A percentile compares a stretch with the other conserved stretches of the same genome.
Conservation (phyloP, 2,329 filamentous ascomycete genomes). For the Fusarium dimerum region DNA sequence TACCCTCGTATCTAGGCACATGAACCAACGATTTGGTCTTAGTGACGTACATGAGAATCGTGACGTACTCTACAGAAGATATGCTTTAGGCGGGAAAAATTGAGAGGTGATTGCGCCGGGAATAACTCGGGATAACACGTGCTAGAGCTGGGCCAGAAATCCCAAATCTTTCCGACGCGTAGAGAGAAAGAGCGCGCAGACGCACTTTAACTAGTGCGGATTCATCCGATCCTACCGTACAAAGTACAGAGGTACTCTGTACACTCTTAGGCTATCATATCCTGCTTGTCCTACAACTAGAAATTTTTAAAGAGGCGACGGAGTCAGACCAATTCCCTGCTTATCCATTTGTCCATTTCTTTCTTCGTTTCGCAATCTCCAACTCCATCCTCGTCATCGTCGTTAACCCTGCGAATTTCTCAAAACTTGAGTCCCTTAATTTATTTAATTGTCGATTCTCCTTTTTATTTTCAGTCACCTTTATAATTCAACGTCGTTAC, state of each 20-base stretch:
- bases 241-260: neutral
- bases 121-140: conserved; percentile 32
- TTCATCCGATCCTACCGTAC: conserved; percentile 11
- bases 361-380: conserved; percentile 3
- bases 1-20: conserved; percentile 2
- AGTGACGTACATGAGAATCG: conserved; percentile 32
- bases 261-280: conserved; percentile 5
- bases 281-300: neutral
- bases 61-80: conserved; percentile 13
- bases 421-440: neutral
- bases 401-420: neutral
- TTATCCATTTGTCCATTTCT: conserved; percentile 16
- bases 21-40: conserved; percentile 5
- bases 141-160: neutral
- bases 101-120: conserved; percentile 10
- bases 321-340: conserved; percentile 17
- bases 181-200: neutral
- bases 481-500: conserved; percentile 4
- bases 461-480: conserved; percentile 1
- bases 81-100: neutral
- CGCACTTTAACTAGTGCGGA: conserved; percentile 5
- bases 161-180: conserved; percentile 1
- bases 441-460: neutral
- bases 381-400: conserved; percentile 20
- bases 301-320: conserved; percentile 19